These are phyloP conservation scores for Didymellaceae sp. DNA, from an alignment of 2,329 filamentous ascomycete species.

Conservation along the genomic window DNA sequence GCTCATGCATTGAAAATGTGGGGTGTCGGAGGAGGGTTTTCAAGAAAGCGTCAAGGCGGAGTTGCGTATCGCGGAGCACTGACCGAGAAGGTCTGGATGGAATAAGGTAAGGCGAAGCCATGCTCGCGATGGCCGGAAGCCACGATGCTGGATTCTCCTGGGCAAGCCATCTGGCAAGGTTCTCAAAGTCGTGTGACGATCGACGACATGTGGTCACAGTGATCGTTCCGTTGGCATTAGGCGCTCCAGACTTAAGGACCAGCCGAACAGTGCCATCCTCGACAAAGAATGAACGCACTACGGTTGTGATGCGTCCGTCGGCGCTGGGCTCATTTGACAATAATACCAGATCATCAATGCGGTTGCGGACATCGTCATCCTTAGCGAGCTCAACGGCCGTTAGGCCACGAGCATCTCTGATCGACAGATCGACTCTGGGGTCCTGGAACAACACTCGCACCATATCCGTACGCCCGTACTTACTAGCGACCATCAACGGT, in stretches of 20 bases:
- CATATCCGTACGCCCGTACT: conserved; percentile 94
- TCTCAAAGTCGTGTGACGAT: conserved; percentile 88
- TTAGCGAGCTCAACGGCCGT: conserved; percentile 97
- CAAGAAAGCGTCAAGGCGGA: conserved; percentile 85
- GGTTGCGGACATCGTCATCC: conserved; percentile 95
- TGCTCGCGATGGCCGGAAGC: conserved; percentile 78
- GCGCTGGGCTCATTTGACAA: conserved; percentile 70
- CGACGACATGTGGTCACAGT: conserved; percentile 94
- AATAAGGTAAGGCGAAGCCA: conserved; percentile 89
- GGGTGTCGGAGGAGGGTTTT: conserved; percentile 86
- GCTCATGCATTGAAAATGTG: conserved; percentile 94
- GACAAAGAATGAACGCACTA: conserved; percentile 95
- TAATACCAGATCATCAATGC: conserved; percentile 90
- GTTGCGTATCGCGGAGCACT: conserved; percentile 84
- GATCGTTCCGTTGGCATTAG: conserved; percentile 79
- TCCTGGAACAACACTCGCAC: conserved; percentile 88
- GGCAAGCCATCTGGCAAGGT: conserved; percentile 80
- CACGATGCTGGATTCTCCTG: conserved; percentile 95
- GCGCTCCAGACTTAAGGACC: conserved; percentile 91
- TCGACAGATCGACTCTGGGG: conserved; percentile 81
- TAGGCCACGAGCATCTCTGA: conserved; percentile 84
- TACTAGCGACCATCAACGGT: conserved; percentile 96
- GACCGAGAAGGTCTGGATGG: conserved; percentile 89
- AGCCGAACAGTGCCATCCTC: conserved; percentile 94
- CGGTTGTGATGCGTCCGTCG: conserved; percentile 85